Evolutionary conservation across 305 asterid genomes (phyloP), one percentile per base, ranked within the genome.

Genomic region (Lippia alba): DNA sequence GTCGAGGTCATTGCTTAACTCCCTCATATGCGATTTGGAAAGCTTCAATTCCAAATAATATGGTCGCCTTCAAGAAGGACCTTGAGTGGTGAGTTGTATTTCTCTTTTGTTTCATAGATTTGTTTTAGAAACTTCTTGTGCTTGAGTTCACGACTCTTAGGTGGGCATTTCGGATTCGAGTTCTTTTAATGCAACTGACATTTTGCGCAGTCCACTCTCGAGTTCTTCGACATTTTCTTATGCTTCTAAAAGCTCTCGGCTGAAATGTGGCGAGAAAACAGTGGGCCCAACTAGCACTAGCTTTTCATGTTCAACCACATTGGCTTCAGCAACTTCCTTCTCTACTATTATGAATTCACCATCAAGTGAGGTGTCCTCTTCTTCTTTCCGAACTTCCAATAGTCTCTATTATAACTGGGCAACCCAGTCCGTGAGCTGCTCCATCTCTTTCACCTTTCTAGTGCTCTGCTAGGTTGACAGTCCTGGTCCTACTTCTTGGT

Each of bases 281-380:
- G 73, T 71, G 44, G 53, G 77, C 33, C 70, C 80, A 5, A 36
- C 45, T 0, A 58, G 64, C 18, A 77, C 20, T 56, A 67, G 74
- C 33, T 69, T 68, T 66, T 64, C 71, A 16, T 8, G 74, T n/a
- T 9, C 41, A 1, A n/a, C 71, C 54, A 72, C 12, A 53, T 55
- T 46, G 4, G 63, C 45, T 48, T 67, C 80, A 8, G 45, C 77
- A 40, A 24, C 71, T 69, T 82, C 91, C 78, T 78, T 87, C 80
- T 87, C 93, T 19, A 87, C 87, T 78, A 85, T 87, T 14, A 87
- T 80, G 81, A 87, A 87, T 66, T 83, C 94, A 24, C 87, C 88
- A 12, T 85, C 92, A 12, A 83, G 74, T 68, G 64, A 68, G 55
- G 76, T 68, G 10, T 82, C 91, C n/a, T 86, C 89, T 33, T 82